Percentiles rank a stretch among this genome's conserved stretches.
Conservation (phyloP, 495 filamentous ascomycete species). For the Daldinia concentrica region DNA sequence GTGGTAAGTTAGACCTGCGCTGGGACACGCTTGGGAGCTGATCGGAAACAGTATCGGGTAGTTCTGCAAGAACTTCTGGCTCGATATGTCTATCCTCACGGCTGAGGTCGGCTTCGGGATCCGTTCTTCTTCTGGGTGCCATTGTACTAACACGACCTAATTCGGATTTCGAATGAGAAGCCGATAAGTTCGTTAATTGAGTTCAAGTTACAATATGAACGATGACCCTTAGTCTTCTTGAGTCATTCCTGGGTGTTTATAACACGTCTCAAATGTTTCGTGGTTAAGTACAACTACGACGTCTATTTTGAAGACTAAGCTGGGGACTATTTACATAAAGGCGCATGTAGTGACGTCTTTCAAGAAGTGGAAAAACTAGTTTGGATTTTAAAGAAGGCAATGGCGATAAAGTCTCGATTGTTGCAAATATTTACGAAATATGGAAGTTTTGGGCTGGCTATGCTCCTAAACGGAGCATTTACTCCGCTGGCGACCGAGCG, state of each 20-base stretch:
- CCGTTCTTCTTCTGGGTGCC: constrained; percentile 1
- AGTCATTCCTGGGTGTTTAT: constrained; percentile 8
- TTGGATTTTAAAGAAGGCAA: constrained; percentile 2
- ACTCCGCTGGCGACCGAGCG: constrained; percentile 13
- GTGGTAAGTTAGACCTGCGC: constrained; percentile 1
- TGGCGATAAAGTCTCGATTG: constrained; percentile 15
- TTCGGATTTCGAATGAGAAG: background rate
- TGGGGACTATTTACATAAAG: background rate
- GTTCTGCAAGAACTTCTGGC: background rate
- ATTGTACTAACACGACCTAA: background rate
- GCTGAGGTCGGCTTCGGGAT: background rate
- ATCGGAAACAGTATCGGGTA: constrained; percentile 8
- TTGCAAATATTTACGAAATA: constrained; percentile 22
- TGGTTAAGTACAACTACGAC: constrained; percentile 1
- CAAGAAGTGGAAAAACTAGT: background rate
- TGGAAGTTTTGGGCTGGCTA: background rate
- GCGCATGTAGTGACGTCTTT: constrained; percentile 29
- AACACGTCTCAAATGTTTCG: background rate
- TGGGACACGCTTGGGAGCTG: background rate
- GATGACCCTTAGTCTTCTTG: background rate
- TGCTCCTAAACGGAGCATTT: constrained; percentile 23
- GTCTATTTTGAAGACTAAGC: constrained; percentile 4
- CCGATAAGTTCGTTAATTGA: background rate
- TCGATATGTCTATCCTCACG: background rate
- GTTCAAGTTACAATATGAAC: background rate